Conservation (phyloP, 805 yeast species). For the Candida schatavii region DNA sequence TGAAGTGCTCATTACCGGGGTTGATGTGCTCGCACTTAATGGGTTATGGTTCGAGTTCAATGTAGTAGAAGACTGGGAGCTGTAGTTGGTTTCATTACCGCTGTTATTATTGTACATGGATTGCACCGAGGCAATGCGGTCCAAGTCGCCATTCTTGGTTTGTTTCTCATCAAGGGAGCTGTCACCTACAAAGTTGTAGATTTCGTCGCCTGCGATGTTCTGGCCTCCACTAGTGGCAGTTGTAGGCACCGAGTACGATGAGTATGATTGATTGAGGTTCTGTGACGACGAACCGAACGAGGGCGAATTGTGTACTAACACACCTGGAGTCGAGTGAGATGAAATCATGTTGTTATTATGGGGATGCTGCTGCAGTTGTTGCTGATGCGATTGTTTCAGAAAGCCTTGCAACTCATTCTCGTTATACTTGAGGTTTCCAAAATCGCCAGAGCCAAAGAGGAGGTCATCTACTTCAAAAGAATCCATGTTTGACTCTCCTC, state of each 20-base stretch:
- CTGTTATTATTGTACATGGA: constrained; percentile 2
- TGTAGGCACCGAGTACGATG: constrained; percentile 13
- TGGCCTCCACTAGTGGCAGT: constrained; percentile 3
- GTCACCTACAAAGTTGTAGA: neutral
- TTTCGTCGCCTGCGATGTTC: neutral
- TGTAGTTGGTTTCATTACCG: constrained; percentile 12
- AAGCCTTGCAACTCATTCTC: neutral
- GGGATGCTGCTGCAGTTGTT: neutral
- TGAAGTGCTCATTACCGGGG: constrained; percentile 3
- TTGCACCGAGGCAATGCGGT: constrained; percentile 41
- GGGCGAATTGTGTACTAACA: constrained; percentile 9
- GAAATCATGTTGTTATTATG: neutral
- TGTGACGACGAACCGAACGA: constrained; percentile 3
- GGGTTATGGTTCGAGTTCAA: neutral
- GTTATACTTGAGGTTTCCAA: neutral
- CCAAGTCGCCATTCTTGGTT: constrained; percentile 45
- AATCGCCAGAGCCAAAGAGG: neutral
- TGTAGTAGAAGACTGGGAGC: constrained; percentile 1
- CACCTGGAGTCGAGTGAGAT: constrained; percentile 14
- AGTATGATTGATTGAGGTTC: constrained; percentile 4
- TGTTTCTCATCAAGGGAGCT: constrained; percentile 4
- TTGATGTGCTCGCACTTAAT: too few species aligned
- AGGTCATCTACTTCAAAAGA: constrained; percentile 5
- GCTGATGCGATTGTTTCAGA: too few species aligned
- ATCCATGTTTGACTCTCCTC: too few species aligned